phyloP scores from a whole-genome alignment of 352 stramenopile species.

The Pythium rhizo-oryzae region DNA sequence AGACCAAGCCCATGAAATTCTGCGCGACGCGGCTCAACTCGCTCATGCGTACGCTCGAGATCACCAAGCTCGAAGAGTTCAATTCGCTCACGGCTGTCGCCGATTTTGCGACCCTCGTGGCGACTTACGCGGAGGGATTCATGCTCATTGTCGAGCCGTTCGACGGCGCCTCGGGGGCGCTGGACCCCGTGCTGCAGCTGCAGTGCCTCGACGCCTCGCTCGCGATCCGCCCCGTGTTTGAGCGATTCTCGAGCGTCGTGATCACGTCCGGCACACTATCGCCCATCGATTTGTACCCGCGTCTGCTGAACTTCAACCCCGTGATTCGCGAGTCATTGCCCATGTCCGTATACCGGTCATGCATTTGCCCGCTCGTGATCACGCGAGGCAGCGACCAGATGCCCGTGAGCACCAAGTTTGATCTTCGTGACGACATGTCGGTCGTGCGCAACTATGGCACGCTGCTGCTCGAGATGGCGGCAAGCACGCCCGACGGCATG shows the following conservation, averaged over 20 bases:
- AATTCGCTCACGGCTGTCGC: constrained; percentile 95
- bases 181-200: constrained; percentile 91
- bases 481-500: constrained; percentile 96
- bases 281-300: constrained; percentile 99
- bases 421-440: constrained; percentile 82
- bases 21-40: constrained; percentile 97
- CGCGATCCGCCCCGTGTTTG: constrained; percentile 98
- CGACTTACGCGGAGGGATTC: constrained; percentile 98
- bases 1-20: constrained; percentile 98
- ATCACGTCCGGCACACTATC: constrained; percentile 96
- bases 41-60: constrained; percentile 95
- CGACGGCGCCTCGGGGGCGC: constrained; percentile 77
- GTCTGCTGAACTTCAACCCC: constrained; percentile 97
- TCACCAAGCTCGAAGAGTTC: constrained; percentile 98
- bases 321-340: constrained; percentile 95
- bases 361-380: constrained; percentile 98
- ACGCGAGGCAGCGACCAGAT: constrained; percentile 97
- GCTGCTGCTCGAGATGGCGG: constrained; percentile 95
- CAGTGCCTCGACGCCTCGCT: constrained; percentile 97
- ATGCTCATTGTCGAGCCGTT: constrained; percentile 98
- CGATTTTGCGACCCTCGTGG: constrained; percentile 97
- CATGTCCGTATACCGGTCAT: constrained; percentile 98
- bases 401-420: constrained; percentile 95
- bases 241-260: constrained; percentile 90
- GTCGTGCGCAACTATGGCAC: constrained; percentile 97